Evolutionary conservation across 208 protist genomes (phyloP).

Genomic region (Acanthamoeba polyphaga): DNA sequence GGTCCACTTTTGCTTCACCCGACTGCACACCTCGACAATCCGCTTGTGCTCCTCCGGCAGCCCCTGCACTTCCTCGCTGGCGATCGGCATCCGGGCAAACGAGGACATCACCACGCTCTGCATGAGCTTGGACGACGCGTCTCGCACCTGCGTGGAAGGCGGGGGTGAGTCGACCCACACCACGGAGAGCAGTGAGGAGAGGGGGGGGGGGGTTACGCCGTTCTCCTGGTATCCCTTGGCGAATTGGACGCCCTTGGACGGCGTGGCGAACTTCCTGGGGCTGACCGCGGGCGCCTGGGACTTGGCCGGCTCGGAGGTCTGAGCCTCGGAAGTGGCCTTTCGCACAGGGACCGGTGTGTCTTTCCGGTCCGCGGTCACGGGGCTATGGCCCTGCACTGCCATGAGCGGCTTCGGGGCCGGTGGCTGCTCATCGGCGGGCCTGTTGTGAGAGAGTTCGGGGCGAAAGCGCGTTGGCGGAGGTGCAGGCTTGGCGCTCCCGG

Average conservation of each 20-base stretch:
- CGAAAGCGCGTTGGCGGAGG: no score
- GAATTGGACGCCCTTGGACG: conserved; percentile 35
- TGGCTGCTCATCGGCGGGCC: neutral
- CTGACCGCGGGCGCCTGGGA: neutral
- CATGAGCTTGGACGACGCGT: neutral
- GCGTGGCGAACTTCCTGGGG: neutral
- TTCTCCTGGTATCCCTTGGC: conserved; percentile 56
- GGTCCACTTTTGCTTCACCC: conserved; percentile 62
- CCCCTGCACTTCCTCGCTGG: conserved; percentile 32
- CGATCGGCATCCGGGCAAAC: neutral
- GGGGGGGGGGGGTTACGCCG: neutral
- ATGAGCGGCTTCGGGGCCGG: neutral
- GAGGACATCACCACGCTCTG: conserved; percentile 56
- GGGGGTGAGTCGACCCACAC: neutral
- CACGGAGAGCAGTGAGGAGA: neutral
- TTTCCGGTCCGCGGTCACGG: neutral
- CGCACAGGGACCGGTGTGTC: neutral
- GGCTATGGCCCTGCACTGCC: no score
- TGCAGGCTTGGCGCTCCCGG: no score
- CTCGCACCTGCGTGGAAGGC: neutral
- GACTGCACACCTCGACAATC: conserved; percentile 41
- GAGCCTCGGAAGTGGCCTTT: neutral
- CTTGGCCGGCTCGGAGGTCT: neutral
- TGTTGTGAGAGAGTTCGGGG: no score
- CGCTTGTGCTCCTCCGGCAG: conserved; percentile 61